phyloP scores from a whole-genome alignment of 257 asterid genomes.

The Perilla frutescens region DNA sequence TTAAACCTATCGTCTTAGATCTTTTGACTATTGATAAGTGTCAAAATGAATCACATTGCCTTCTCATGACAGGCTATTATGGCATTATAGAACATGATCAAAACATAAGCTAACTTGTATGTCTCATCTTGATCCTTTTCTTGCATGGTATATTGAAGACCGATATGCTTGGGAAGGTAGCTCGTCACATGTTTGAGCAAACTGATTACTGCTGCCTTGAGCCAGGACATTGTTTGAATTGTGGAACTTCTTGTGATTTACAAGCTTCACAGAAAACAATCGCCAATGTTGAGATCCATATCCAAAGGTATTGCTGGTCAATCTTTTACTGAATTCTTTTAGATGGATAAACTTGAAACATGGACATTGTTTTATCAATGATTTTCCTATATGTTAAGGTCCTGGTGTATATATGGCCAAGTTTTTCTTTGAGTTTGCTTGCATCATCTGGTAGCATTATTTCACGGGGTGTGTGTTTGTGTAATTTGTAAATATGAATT shows the following conservation, averaged over 20 bases:
- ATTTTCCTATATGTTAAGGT: neutral
- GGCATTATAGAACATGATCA: conserved; percentile 12
- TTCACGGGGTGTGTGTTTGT: neutral
- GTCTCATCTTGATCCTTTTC: conserved; percentile 18
- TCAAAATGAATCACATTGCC: conserved; percentile 22
- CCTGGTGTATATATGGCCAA: neutral
- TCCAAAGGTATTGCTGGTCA: conserved; percentile 56
- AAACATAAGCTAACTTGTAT: neutral
- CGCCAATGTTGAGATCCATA: conserved; percentile 50
- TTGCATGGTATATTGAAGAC: conserved; percentile 42
- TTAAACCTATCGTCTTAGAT: neutral
- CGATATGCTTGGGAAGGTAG: conserved; percentile 44
- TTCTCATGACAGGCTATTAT: conserved; percentile 9
- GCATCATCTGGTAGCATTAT: conserved; percentile 17
- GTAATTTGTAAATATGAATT: conserved; percentile 20
- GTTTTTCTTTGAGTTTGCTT: conserved; percentile 12
- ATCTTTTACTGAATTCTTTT: conserved; percentile 15
- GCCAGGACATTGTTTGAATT: conserved; percentile 68
- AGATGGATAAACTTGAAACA: neutral
- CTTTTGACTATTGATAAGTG: conserved; percentile 12
- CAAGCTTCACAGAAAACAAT: conserved; percentile 56
- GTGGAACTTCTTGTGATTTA: conserved; percentile 64
- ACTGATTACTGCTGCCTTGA: conserved; percentile 44
- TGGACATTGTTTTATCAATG: neutral
- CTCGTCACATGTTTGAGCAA: conserved; percentile 48